Evolutionary conservation across 2,329 filamentous ascomycete species (phyloP).

Genomic region (Trichocomaceae sp.): DNA sequence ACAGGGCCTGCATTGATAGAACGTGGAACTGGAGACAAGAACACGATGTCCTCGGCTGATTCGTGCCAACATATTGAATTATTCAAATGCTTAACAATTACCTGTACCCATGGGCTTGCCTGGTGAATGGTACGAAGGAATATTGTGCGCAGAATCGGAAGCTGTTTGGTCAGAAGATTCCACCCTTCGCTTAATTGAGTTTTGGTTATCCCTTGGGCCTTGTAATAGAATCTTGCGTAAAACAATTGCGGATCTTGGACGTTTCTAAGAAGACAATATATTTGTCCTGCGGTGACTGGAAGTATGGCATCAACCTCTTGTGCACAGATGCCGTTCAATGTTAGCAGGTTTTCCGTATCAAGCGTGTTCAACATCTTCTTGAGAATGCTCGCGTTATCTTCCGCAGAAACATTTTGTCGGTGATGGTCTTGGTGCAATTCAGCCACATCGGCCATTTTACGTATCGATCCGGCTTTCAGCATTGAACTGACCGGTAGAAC

Average conservation of each 20-base stretch:
- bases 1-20: slow-evolving; percentile 21
- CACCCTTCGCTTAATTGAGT: slow-evolving; percentile 54
- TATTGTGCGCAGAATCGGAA: slow-evolving; percentile 62
- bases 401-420: slow-evolving; percentile 10
- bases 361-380: slow-evolving; percentile 34
- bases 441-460: slow-evolving; percentile 50
- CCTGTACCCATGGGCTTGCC: slow-evolving; percentile 56
- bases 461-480: slow-evolving; percentile 58
- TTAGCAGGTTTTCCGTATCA: slow-evolving; percentile 4
- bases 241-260: slow-evolving; percentile 61
- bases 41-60: slow-evolving; percentile 14
- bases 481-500: slow-evolving; percentile 64
- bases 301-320: slow-evolving; percentile 50
- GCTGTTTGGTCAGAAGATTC: slow-evolving; percentile 48
- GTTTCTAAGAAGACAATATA: slow-evolving; percentile 68
- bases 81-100: slow-evolving; percentile 44
- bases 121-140: slow-evolving; percentile 50
- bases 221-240: slow-evolving; percentile 65
- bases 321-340: slow-evolving; percentile 33
- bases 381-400: slow-evolving; percentile 15
- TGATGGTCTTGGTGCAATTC: slow-evolving; percentile 14
- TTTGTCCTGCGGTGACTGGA: slow-evolving; percentile 69
- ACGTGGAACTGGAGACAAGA: slow-evolving; percentile 12
- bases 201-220: slow-evolving; percentile 28
- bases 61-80: slow-evolving; percentile 29